Conservation (phyloP, 2,329 filamentous ascomycete genomes). For the Ophiostoma ips region DNA sequence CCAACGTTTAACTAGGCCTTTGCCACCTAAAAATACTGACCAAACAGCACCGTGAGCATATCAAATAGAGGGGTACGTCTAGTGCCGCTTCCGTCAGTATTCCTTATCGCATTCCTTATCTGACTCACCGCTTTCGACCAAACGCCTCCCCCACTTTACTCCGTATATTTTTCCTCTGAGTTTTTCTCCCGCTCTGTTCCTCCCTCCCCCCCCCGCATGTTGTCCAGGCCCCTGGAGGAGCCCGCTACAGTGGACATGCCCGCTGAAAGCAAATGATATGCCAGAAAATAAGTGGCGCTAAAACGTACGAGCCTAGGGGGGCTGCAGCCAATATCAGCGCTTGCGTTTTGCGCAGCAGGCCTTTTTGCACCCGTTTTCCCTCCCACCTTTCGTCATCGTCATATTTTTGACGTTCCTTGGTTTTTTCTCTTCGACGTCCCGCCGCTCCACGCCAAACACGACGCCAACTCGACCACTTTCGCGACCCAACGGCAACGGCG, state of each 20-base stretch:
- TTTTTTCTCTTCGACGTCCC: neutral
- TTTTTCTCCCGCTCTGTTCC: neutral
- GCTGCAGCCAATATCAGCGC: slow-evolving; percentile 3
- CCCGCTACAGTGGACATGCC: no score
- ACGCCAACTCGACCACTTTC: neutral
- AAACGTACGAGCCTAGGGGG: neutral
- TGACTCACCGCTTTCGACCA: slow-evolving; percentile 3
- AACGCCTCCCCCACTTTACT: slow-evolving; percentile 2
- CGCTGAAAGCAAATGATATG: neutral
- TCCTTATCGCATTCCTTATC: slow-evolving; percentile 6
- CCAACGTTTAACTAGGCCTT: neutral
- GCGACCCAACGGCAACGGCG: neutral
- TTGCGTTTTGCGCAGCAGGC: slow-evolving; percentile 3
- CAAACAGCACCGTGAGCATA: neutral
- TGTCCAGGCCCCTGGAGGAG: no score
- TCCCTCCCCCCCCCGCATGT: neutral
- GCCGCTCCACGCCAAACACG: no score
- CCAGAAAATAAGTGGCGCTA: neutral
- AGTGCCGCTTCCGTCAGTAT: neutral
- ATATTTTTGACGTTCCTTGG: no score
- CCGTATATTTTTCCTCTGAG: slow-evolving; percentile 1
- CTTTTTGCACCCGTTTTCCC: neutral
- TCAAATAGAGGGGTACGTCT: neutral
- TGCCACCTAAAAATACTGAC: neutral
- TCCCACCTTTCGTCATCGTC: slow-evolving; percentile 1